Percentiles rank a stretch among this genome's conserved stretches.
Conservation (phyloP, 331 rosid genomes). For the Quercus lobata region DNA sequence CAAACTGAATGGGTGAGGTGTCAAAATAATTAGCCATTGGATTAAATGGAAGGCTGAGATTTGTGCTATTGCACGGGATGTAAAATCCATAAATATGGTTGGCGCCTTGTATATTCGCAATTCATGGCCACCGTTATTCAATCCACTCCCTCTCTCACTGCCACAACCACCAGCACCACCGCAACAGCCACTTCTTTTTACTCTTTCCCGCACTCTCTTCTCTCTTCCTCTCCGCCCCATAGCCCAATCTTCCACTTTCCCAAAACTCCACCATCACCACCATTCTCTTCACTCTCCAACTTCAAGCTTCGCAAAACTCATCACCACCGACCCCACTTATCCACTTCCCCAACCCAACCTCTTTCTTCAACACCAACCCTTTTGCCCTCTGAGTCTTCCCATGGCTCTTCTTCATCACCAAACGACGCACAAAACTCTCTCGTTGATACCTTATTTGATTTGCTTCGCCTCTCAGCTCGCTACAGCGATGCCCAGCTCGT, state of each 20-base stretch:
- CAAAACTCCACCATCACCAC: constrained; percentile 3
- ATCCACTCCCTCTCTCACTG: too few relatives aligned
- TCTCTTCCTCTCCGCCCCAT: constrained; percentile 8
- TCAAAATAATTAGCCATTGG: too few relatives aligned
- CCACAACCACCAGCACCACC: constrained; percentile 15
- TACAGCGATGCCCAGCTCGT: constrained; percentile 38
- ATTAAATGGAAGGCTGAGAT: too few relatives aligned
- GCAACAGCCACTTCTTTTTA: neutral
- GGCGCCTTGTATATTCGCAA: neutral
- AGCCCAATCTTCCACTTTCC: neutral
- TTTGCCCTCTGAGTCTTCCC: neutral
- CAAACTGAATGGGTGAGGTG: too few relatives aligned
- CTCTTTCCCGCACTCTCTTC: neutral
- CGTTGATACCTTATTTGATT: constrained; percentile 15
- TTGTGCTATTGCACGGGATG: too few relatives aligned
- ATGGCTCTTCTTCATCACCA: neutral
- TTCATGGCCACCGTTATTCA: constrained; percentile 4
- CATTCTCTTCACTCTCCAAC: constrained; percentile 6
- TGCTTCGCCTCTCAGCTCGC: constrained; percentile 54
- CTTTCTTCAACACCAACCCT: constrained; percentile 11
- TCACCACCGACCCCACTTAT: constrained; percentile 12
- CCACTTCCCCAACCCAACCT: constrained; percentile 20
- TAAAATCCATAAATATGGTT: neutral
- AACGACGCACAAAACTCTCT: neutral
- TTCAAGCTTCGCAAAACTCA: constrained; percentile 9